Evolutionary conservation across 1,284 basidiomycete genomes (phyloP).

Genomic region (Coniferiporia weirii): DNA sequence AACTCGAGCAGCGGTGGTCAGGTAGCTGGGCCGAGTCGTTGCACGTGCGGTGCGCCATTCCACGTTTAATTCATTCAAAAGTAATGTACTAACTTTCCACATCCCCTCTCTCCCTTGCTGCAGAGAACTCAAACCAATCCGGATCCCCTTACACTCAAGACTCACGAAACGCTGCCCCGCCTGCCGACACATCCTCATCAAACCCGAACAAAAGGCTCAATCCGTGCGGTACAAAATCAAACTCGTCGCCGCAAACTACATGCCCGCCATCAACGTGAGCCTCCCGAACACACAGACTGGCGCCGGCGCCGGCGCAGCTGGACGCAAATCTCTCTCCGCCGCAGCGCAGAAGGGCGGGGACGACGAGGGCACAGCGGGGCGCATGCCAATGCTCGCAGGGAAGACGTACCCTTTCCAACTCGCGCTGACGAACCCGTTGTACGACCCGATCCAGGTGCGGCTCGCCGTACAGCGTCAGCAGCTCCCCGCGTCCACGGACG

Average conservation of each 20-base stretch:
- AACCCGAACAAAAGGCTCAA: conserved; percentile 94
- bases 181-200: conserved; percentile 95
- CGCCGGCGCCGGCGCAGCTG: conserved; percentile 38
- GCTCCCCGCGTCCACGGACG: conserved; percentile 27
- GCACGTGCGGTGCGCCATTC: conserved; percentile 52
- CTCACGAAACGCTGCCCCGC: conserved; percentile 91
- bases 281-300: conserved; percentile 48
- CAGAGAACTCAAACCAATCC: conserved; percentile 79
- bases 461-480: conserved; percentile 58
- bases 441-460: conserved; percentile 88
- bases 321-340: conserved; percentile 33
- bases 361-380: conserved; percentile 4
- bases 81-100: not conserved
- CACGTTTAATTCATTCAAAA: not conserved
- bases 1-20: conserved; percentile 76
- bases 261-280: conserved; percentile 80
- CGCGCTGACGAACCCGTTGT: conserved; percentile 87
- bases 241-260: conserved; percentile 88
- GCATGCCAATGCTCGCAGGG: conserved; percentile 52
- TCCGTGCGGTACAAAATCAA: conserved; percentile 96
- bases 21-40: conserved; percentile 73
- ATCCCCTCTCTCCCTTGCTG: conserved; percentile 9
- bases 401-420: conserved; percentile 84
- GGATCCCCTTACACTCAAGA: conserved; percentile 90
- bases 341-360: conserved; percentile 26